Evolutionary conservation across 345 rosid species (phyloP).

Genomic region (Citrus trifoliata): DNA sequence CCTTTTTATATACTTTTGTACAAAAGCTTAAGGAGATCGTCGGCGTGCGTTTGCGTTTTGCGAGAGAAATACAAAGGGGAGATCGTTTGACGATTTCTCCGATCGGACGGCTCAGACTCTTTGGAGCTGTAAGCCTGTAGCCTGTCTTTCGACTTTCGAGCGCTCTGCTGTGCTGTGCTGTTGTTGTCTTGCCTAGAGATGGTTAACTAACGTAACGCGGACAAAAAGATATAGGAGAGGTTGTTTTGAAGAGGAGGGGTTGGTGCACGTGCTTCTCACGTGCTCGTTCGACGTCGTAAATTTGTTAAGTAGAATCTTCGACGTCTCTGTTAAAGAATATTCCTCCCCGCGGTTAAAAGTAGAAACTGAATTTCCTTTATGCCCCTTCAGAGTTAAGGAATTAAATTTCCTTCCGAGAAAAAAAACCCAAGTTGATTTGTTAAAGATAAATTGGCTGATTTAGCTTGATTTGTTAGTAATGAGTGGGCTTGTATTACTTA

Average conservation of each 20-base stretch:
- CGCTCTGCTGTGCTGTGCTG: not conserved
- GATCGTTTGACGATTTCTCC: not conserved
- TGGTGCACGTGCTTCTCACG: not conserved
- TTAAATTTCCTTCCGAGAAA: not conserved
- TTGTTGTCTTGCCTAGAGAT: too few relatives aligned
- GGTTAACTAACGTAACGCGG: not conserved
- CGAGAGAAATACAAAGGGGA: not conserved
- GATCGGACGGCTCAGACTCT: conserved; percentile 1
- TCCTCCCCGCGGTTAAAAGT: not conserved
- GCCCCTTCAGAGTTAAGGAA: not conserved
- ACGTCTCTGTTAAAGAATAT: too few relatives aligned
- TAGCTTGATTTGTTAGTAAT: not conserved
- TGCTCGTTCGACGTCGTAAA: not conserved
- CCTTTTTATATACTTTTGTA: not conserved
- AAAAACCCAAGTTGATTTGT: too few relatives aligned
- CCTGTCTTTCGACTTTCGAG: not conserved
- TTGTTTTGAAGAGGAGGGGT: too few relatives aligned
- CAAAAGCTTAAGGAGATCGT: too few relatives aligned
- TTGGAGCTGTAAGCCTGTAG: not conserved
- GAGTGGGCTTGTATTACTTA: not conserved
- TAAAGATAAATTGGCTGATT: not conserved
- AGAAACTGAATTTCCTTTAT: not conserved
- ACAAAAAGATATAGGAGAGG: not conserved
- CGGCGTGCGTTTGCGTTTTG: not conserved
- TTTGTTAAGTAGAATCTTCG: not conserved